Base-by-base conservation (phyloP, 2,329 filamentous ascomycete species). In the Pseudogymnoascus sp. region DNA sequence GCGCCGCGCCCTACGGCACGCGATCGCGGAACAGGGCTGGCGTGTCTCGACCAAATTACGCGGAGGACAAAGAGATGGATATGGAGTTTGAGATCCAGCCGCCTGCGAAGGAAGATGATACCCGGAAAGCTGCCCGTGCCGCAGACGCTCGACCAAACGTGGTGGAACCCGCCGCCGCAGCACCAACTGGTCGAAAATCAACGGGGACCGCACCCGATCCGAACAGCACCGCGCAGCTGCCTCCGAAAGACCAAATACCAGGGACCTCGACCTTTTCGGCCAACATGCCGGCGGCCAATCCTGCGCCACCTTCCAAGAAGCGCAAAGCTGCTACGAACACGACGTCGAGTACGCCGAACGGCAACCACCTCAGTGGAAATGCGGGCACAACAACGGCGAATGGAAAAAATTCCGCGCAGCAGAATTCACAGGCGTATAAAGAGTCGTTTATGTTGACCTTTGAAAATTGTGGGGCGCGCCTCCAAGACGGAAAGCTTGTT, bases 391-490 rank as follows among this genome's bases (percentile, higher is more conserved):
- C 14, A 14, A 8, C 43, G 22, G 25, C 43, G 16, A 30, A 14
- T 16, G 25, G 22, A n/a, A 50, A 50, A 16, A 11, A 11, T 9
- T 8, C 25, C 16, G n/a, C 30, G 7, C 25, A 7, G 22, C 43
- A 50, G 22, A 50, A 50, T 50, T 30, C 43, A 14, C 43, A 20
- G 54, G 34, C 54, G n/a, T 35, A 58, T 58, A 58, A 83, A 65
- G 86, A 91, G 70, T 88, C 89, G 59, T 97, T 95, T 74, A 87
- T 97, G 85, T 83, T 97, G 77, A 91, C 84, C 43, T 97, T 97
- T 75, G 87, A 90, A 64, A 85, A 85, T 64, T 85, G 82, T 70
- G 83, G 84, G 62, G 83, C 82, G 58, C 81, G 80, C 62, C 80
- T 92, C 62, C 87, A 88, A 69, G 81, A 92, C 68, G 89, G 89